A percentile compares a stretch with the other conserved stretches of the same genome.
Evolutionary conservation across 306 rosid species (phyloP).

Genomic region (Cucurbita pepo): DNA sequence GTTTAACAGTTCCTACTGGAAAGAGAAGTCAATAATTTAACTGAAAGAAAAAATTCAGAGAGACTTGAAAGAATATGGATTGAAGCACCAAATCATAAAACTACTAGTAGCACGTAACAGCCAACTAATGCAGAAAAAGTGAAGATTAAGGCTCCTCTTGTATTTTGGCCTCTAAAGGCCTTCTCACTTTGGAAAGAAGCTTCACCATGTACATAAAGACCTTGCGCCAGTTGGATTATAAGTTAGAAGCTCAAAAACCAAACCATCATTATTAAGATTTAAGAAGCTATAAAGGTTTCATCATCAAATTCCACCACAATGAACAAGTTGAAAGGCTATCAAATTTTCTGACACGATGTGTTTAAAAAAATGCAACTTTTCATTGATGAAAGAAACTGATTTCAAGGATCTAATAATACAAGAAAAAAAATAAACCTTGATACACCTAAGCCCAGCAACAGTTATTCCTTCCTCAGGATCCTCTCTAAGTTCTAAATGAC

Average conservation of each 20-base stretch:
- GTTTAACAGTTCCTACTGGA: not conserved
- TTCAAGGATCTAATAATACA: not conserved
- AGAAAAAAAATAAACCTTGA: conserved; percentile 27
- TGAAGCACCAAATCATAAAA: not conserved
- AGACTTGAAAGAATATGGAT: not conserved
- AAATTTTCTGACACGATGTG: not conserved
- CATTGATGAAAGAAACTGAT: not conserved
- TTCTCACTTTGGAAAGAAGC: not conserved
- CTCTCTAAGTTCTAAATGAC: conserved; percentile 55
- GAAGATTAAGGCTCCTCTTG: not conserved
- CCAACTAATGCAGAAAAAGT: not conserved
- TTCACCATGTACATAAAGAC: not conserved
- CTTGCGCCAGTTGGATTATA: not conserved
- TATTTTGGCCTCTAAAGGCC: not conserved
- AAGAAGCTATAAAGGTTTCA: not conserved
- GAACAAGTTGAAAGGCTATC: not conserved
- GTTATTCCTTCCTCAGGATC: conserved; percentile 46
- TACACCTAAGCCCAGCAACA: conserved; percentile 45
- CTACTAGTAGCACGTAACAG: not conserved
- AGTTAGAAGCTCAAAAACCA: not conserved
- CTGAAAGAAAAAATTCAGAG: not conserved
- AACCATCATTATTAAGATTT: not conserved
- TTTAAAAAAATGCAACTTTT: not conserved
- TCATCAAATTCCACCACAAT: not conserved
- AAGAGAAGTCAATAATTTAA: not conserved